Evolutionary conservation across 306 rosid species (phyloP).

Genomic region (Datisca glomerata): DNA sequence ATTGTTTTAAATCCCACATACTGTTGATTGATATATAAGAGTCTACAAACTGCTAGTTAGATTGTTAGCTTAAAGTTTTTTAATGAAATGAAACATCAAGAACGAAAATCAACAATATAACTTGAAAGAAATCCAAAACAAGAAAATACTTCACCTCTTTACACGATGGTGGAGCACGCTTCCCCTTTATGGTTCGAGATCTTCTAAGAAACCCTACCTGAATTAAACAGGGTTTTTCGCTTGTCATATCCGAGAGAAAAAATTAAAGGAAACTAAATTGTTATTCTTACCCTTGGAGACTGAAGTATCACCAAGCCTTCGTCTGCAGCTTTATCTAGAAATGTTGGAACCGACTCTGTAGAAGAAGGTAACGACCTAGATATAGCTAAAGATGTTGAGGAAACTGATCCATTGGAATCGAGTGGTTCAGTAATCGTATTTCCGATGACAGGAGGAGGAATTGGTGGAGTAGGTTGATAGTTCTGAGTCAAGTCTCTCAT

Average conservation of each 20-base stretch:
- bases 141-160: conserved; percentile 69
- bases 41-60: no score
- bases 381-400: conserved; percentile 50
- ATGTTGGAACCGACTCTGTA: conserved; percentile 29
- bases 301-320: conserved; percentile 67
- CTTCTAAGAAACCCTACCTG: conserved; percentile 90
- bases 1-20: no score
- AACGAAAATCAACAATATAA: no score
- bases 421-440: conserved; percentile 23
- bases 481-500: conserved; percentile 33
- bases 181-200: conserved; percentile 77
- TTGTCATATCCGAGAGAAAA: neutral
- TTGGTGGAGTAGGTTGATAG: conserved; percentile 23
- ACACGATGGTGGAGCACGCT: conserved; percentile 65
- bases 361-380: conserved; percentile 22
- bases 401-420: conserved; percentile 31
- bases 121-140: no score
- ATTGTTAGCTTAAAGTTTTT: no score
- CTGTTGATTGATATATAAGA: no score
- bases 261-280: neutral
- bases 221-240: conserved; percentile 16
- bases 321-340: conserved; percentile 63
- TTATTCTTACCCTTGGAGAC: conserved; percentile 59
- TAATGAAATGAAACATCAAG: no score
- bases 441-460: conserved; percentile 24